Percentiles rank a stretch among this genome's conserved stretches.
phyloP scores from a whole-genome alignment of 1,284 basidiomycete species.

The Cutaneotrichosporon sp. region DNA sequence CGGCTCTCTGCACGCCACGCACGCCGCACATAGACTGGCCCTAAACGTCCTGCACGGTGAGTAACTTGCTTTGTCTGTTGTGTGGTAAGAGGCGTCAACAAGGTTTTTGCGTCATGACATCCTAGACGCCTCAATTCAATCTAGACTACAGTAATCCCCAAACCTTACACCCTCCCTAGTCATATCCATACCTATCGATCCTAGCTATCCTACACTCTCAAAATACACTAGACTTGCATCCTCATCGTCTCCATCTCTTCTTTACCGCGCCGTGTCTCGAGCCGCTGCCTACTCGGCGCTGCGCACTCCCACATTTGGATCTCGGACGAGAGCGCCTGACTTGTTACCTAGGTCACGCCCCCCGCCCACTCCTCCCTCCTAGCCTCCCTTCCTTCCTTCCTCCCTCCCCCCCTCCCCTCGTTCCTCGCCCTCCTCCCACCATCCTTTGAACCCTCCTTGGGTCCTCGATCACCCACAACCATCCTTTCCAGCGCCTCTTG shows the following conservation, averaged over 20 bases:
- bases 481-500: not conserved
- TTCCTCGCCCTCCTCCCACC: not conserved
- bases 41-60: not conserved
- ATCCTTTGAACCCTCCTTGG: not conserved
- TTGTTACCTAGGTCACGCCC: too few relatives aligned
- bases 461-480: not conserved
- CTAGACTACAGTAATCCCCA: not conserved
- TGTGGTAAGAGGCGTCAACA: constrained; percentile 6
- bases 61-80: not conserved
- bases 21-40: not conserved
- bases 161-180: not conserved
- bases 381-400: not conserved
- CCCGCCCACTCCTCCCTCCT: not conserved
- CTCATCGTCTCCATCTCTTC: too few relatives aligned
- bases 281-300: not conserved
- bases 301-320: too few relatives aligned
- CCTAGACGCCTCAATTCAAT: constrained; percentile 1
- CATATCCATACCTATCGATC: not conserved
- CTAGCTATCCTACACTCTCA: not conserved
- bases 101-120: constrained; percentile 5
- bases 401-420: not conserved
- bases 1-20: not conserved
- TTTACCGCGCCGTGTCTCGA: too few relatives aligned
- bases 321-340: too few relatives aligned
- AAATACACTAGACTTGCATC: not conserved